Evolutionary conservation across 1,139 yeast genomes (phyloP).

Genomic region (Blastobotrys elegans): DNA sequence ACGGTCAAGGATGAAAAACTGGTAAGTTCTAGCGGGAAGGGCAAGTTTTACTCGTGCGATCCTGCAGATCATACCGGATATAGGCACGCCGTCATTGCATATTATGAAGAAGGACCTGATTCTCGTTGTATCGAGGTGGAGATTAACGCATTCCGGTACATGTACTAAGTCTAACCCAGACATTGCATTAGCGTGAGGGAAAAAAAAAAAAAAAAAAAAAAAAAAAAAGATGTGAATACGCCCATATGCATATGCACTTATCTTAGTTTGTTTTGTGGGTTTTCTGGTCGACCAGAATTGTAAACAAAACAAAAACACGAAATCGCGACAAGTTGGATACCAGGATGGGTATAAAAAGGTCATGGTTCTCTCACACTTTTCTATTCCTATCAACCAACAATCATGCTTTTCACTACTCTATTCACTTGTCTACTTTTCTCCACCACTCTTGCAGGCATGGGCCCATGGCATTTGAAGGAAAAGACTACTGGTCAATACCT

Average conservation of each 20-base stretch:
- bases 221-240: background rate
- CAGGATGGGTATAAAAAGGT: background rate
- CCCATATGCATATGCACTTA: background rate
- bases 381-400: background rate
- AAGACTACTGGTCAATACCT: background rate
- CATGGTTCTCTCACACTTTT: too few relatives aligned
- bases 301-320: background rate
- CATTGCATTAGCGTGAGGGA: background rate
- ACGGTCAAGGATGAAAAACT: background rate
- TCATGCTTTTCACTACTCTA: background rate
- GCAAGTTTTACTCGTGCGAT: slow-evolving; percentile 6
- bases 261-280: background rate
- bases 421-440: background rate
- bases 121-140: background rate
- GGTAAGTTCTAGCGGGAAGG: background rate
- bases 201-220: background rate
- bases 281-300: background rate
- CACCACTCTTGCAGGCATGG: background rate
- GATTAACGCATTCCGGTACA: background rate
- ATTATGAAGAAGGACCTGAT: slow-evolving; percentile 1
- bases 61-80: slow-evolving; percentile 7
- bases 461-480: background rate
- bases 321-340: background rate
- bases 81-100: slow-evolving; percentile 4
- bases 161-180: background rate